Conservation (phyloP, 495 filamentous ascomycete species). For the Hyaloscypha variabilis region DNA sequence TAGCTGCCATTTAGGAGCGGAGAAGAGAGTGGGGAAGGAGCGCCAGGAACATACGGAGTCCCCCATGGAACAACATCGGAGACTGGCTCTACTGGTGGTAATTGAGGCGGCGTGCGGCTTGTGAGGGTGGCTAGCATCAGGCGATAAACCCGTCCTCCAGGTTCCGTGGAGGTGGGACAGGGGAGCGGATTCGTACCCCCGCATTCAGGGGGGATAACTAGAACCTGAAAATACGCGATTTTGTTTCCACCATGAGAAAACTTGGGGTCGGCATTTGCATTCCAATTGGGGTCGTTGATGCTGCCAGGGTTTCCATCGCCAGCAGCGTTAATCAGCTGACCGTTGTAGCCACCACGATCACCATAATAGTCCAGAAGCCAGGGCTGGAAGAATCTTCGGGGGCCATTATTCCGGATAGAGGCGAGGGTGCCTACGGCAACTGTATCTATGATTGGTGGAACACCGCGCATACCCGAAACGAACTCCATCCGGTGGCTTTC, state of each 20-base stretch:
- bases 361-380: conserved; percentile 34
- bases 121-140: conserved; percentile 30
- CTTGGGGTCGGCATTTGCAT: conserved; percentile 32
- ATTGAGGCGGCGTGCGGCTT: conserved; percentile 20
- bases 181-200: conserved; percentile 27
- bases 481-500: conserved; percentile 32
- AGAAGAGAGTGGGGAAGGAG: background rate
- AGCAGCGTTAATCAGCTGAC: conserved; percentile 32
- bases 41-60: conserved; percentile 29
- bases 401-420: conserved; percentile 33
- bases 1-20: conserved; percentile 19
- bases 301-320: conserved; percentile 31
- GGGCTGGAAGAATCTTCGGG: conserved; percentile 34
- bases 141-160: conserved; percentile 17
- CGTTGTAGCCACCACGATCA: conserved; percentile 31
- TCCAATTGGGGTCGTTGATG: conserved; percentile 35
- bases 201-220: conserved; percentile 23
- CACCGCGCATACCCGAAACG: conserved; percentile 33
- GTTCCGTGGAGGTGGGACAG: conserved; percentile 28
- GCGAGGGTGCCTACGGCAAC: conserved; percentile 18
- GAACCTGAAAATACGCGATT: conserved; percentile 30
- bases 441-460: conserved; percentile 34
- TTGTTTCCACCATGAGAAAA: conserved; percentile 32
- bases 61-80: conserved; percentile 29
- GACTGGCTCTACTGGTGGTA: conserved; percentile 9